Conservation (phyloP, 1,284 basidiomycete genomes). For the Ceratobasidium sp. region DNA sequence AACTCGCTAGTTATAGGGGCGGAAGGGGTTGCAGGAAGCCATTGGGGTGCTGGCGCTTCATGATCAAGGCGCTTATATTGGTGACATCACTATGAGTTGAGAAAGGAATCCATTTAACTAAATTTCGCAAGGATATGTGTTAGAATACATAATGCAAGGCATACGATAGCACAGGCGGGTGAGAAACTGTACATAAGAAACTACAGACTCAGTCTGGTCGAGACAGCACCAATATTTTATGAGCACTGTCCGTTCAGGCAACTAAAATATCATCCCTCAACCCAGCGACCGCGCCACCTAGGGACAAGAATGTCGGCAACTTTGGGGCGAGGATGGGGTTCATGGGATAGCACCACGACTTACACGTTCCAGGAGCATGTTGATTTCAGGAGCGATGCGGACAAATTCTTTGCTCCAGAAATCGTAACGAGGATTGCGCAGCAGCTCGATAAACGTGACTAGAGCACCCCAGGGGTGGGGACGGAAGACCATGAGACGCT, state of each 20-base stretch:
- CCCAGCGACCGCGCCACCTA: slow-evolving; percentile 38
- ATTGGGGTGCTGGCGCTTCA: neutral
- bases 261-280: slow-evolving; percentile 31
- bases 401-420: slow-evolving; percentile 89
- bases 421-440: slow-evolving; percentile 84
- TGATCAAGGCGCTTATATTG: neutral
- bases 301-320: neutral
- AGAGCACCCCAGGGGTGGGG: slow-evolving; percentile 98
- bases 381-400: slow-evolving; percentile 81
- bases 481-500: slow-evolving; percentile 91
- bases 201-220: slow-evolving; percentile 36
- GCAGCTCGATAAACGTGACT: slow-evolving; percentile 91
- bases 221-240: slow-evolving; percentile 39
- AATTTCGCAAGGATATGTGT: slow-evolving; percentile 43
- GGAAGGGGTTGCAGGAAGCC: neutral
- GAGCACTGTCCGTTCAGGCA: slow-evolving; percentile 15
- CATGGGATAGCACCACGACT: slow-evolving; percentile 53
- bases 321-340: neutral
- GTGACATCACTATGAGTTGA: no score
- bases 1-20: neutral
- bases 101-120: slow-evolving; percentile 42
- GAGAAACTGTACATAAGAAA: slow-evolving; percentile 41
- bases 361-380: slow-evolving; percentile 81
- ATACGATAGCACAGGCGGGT: slow-evolving; percentile 40
- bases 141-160: slow-evolving; percentile 43